Evolutionary conservation across 768 basidiomycete genomes (phyloP).

Genomic region (Boletus huronensis): DNA sequence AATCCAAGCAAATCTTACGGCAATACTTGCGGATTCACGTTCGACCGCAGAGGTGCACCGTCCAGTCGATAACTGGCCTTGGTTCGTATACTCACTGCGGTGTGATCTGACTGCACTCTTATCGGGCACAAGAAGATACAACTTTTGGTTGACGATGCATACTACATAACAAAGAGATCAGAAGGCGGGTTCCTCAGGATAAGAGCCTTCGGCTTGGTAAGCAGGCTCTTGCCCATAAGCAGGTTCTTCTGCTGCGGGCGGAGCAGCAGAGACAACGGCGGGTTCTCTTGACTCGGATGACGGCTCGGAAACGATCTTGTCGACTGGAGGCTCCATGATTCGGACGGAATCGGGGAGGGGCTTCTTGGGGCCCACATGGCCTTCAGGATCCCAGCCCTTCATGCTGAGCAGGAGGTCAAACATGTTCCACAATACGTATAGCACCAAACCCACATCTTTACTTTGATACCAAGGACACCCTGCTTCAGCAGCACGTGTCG

Average conservation of each 20-base stretch:
- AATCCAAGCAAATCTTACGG: not conserved
- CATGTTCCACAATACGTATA: not conserved
- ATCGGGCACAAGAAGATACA: conserved; percentile 11
- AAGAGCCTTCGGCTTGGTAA: conserved; percentile 44
- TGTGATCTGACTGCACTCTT: not conserved
- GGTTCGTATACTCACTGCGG: not conserved
- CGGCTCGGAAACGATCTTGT: conserved; percentile 87
- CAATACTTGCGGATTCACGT: not conserved
- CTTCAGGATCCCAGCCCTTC: conserved; percentile 95
- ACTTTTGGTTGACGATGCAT: conserved; percentile 11
- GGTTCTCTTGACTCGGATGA: conserved; percentile 87
- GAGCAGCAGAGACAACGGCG: conserved; percentile 44
- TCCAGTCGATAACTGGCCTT: not conserved
- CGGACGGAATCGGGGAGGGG: conserved; percentile 94
- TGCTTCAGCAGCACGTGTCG: conserved; percentile 97
- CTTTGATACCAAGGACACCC: conserved; percentile 99
- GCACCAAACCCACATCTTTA: conserved; percentile 78
- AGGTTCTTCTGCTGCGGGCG: conserved; percentile 52
- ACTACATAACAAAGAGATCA: conserved; percentile 36
- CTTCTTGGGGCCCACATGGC: conserved; percentile 82
- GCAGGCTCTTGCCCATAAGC: conserved; percentile 31
- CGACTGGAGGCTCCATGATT: conserved; percentile 84
- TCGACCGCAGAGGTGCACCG: not conserved
- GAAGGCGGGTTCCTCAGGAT: conserved; percentile 54
- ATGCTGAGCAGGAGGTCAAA: conserved; percentile 55